Base-by-base conservation (phyloP, 306 rosid genomes). In the Glycyrrhiza uralensis region DNA sequence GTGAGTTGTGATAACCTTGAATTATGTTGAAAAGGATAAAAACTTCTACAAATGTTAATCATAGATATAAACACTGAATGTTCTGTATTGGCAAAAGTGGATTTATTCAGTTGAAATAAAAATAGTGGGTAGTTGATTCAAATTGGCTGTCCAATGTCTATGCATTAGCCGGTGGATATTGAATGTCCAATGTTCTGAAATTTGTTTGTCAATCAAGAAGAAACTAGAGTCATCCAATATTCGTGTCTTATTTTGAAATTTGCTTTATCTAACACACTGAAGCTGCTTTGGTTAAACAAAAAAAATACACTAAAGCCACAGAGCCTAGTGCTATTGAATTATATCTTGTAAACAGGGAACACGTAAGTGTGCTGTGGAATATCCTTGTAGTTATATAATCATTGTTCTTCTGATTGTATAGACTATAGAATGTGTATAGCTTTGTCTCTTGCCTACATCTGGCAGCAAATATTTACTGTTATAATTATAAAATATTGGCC, bases 1-100 rank as follows among this genome's bases (percentile, higher is more conserved):
- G 98, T 86, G 63, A 85, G 82, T 75, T 11, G 10, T 38, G 35
- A 18, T 29, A 52, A 54, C 24, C 56, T 77, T 50, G 24, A 66
- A 72, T 19, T 47, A 22, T 44, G 46, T 46, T 24, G 63, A 28
- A 59, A 66, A 55, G 29, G 19, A 57, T 58, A 7, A 8, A 36
- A 51, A 39, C 9, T 18, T 66, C 5, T 35, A 44, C 19, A 35
- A n/a, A 46, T 35, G 35, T 62, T 8, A 33, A 36, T 5, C 3
- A 42, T 4, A 10, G 8, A 17, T 46, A 24, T 39, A 28, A 64
- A 32, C 32, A 30, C 57, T 63, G 17, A 9, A 49, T 56, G 46
- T 39, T 66, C 45, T 51, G 33, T 61, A 66, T 39, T 29, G 65
- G 65, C 63, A 51, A 24, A 2, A 14, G 10, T 42, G 22, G 44